Base-by-base conservation (phyloP, 2,329 filamentous ascomycete species). In the Penicillium sp. region DNA sequence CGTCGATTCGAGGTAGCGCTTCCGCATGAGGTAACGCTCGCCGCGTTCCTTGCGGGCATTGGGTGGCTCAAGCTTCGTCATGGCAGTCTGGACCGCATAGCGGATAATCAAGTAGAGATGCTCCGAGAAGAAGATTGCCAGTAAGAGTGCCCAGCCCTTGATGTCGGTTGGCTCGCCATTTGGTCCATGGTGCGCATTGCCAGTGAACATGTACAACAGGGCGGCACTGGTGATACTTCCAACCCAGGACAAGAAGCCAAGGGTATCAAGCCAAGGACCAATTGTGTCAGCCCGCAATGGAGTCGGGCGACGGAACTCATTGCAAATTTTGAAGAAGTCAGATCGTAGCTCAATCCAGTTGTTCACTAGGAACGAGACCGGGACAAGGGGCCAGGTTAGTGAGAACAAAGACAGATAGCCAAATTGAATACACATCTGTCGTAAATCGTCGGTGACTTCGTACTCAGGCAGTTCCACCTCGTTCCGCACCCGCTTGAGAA, bases 261-360 rank as follows among this genome's bases (percentile, higher is more conserved):
- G 73, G 2, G 85, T 83, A 50, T 89, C 80, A 6, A 98, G 73
- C 92, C 92, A 98, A 1, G 92, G 89, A 0, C 92, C 92, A 50
- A 98, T 98, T 1, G 85, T 93, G 64, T 98, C 92, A 2, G 86
- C 82, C 38, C 92, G 80, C 75, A 84, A 85, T 1, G 92, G 92
- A 23, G 85, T 87, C 0, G 92, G 92, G 3, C 92, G 80, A 54
- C 89, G 84, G 73, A 86, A 90, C 62, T 89, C 84, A 42, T 87
- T 75, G 49, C 89, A 89, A 56, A 98, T 96, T 65, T 98, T 98
- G 67, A 95, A 77, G 2, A 92, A 90, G 60, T 98, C 92, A 1
- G 86, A 88, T 25, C 92, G 84, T 30, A 96, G 77, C 61, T 98
- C 92, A 39, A 98, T 70, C 88, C 90, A 96, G 67, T 98, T 93